Evolutionary conservation across 495 filamentous ascomycete species (phyloP).

Genomic region (Acidiella bohemica): DNA sequence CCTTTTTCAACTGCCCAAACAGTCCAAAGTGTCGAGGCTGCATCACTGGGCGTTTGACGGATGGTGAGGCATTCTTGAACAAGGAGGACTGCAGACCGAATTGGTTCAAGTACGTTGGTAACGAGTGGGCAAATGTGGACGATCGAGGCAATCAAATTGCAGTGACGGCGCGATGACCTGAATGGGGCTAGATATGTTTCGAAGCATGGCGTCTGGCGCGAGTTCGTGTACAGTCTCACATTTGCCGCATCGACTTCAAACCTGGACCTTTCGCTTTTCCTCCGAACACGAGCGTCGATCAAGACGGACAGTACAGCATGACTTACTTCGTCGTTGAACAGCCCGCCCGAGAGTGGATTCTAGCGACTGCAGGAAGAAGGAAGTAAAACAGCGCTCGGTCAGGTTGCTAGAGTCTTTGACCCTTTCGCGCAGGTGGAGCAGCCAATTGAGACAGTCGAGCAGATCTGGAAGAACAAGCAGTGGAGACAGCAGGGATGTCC

Average conservation of each 20-base stretch:
- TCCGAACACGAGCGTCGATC: slow-evolving; percentile 18
- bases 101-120: slow-evolving; percentile 91
- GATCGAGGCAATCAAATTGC: too few species aligned
- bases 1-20: slow-evolving; percentile 97
- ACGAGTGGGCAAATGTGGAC: slow-evolving; percentile 39
- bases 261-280: slow-evolving; percentile 19
- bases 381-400: slow-evolving; percentile 6
- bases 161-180: too few species aligned
- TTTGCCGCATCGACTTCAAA: too few species aligned
- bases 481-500: slow-evolving; percentile 17
- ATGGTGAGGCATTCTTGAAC: slow-evolving; percentile 68
- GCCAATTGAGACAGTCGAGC: slow-evolving; percentile 16
- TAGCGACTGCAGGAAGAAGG: slow-evolving; percentile 2
- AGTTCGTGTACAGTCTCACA: too few species aligned
- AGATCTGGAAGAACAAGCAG: slow-evolving; percentile 19
- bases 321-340: slow-evolving; percentile 19
- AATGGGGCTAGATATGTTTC: too few species aligned
- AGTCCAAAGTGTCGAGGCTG: slow-evolving; percentile 90
- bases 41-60: slow-evolving; percentile 68
- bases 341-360: slow-evolving; percentile 14
- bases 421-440: slow-evolving; percentile 13
- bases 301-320: slow-evolving; percentile 14
- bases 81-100: slow-evolving; percentile 91
- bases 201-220: too few species aligned
- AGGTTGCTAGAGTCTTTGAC: slow-evolving; percentile 9